Conservation (phyloP, 2,329 filamentous ascomycete genomes). For the Lasiodiplodia theobromae region DNA sequence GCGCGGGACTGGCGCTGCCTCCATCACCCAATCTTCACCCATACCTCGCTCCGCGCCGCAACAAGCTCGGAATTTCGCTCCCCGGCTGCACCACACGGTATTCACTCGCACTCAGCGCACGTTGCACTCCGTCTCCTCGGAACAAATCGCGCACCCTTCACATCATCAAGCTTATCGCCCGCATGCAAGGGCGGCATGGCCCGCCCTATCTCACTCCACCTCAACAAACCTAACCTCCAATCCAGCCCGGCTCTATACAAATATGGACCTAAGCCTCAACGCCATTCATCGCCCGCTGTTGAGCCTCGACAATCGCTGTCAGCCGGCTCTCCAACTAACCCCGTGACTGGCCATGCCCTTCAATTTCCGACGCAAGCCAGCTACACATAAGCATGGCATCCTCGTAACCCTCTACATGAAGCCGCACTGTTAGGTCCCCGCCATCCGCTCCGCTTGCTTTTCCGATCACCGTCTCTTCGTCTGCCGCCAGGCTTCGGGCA, state of each 20-base stretch:
- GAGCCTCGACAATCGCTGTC: neutral
- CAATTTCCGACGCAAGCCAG: neutral
- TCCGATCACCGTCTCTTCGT: neutral
- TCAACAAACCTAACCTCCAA: constrained; percentile 17
- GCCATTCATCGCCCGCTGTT: neutral
- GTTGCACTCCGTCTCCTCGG: neutral
- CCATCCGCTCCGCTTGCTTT: neutral
- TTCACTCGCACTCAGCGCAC: neutral
- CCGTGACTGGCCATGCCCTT: neutral
- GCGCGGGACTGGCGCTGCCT: neutral
- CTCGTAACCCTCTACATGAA: neutral
- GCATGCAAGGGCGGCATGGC: constrained; percentile 9
- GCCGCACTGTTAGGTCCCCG: neutral
- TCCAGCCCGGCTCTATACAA: neutral
- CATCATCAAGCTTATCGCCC: constrained; percentile 1
- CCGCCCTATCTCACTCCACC: neutral
- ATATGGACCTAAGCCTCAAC: constrained; percentile 14
- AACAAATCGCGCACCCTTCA: neutral
- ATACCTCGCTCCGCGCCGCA: neutral
- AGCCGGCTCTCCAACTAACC: constrained; percentile 5
- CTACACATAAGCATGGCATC: neutral
- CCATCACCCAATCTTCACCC: neutral
- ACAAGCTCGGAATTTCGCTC: neutral
- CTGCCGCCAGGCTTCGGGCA: neutral
- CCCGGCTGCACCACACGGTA: constrained; percentile 2